Evolutionary conservation across 2,329 filamentous ascomycete species (phyloP), one percentile per base, ranked within the genome.

Genomic region (Metarhizium humberi): DNA sequence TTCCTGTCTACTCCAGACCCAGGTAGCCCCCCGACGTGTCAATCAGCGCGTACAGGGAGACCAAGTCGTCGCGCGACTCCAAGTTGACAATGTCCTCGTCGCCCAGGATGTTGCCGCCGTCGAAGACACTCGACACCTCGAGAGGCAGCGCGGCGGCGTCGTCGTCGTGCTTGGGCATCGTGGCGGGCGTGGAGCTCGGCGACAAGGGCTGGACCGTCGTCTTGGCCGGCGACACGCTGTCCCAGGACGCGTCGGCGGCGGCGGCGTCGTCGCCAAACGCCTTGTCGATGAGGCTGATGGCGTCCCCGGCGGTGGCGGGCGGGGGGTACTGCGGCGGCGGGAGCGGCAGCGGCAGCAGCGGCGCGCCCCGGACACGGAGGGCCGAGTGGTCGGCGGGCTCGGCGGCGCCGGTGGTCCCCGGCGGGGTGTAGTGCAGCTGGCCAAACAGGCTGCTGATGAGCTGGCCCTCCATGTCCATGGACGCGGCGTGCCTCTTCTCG

Each of bases 361-460:
- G 20, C 20, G 20, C 20, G 20, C 20, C 25, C 25, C 25, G 25
- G 25, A 25, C 25, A 25, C 4, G 25, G 25, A 25, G 25, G 3
- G 25, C 25, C 25, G 25, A 4, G 25, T 25, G 25, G 25, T 25
- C 25, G 25, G 3, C 20, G 20, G 20, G 20, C 20, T 25, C 20
- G 20, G 20, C 20, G 20, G 20, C 3, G 20, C 29, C 49, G 32
- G 14, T 54, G 3, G 25, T 49, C 11, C n/a, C 46, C 7, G 34
- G 52, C 4, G 52, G 46, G 6, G 46, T 50, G 20, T 55, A 59
- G 13, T 65, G 59, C 7, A 67, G 55, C 10, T 57, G 61, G 6
- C 65, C 65, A 30, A 66, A 66, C 0, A 67, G 50, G 16, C 58
- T 59, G 11, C 60, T 61, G 4, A 67, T 61, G 3, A 63, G 57